Base-by-base conservation (phyloP, 805 yeast species). In the Ogataea saltuana region DNA sequence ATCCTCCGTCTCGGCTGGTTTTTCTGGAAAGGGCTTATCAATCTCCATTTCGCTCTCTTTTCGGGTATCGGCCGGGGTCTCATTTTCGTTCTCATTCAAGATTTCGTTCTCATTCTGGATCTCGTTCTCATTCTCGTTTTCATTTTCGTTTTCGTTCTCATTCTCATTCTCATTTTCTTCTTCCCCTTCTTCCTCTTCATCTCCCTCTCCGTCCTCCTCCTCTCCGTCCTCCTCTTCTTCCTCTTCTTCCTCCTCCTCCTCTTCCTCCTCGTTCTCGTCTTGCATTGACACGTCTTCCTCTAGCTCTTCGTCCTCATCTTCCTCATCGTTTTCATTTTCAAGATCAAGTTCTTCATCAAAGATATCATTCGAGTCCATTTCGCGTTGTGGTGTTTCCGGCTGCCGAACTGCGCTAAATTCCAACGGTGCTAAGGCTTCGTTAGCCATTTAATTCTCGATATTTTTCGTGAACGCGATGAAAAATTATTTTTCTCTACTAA, bases 281-380 rank as follows among this genome's bases (percentile, higher is more conserved):
- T 28, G 39, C 39, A 36, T 27, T 8, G 39, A 36, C 12, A 36
- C 39, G 32, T 36, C 39, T 28, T 36, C 39, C 7, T 35, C 39
- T 21, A 36, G 30, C 17, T 46, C 50, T 34, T 42, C 45, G 31
- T 50, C 60, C 1, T 52, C 56, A 13, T 45, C 60, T 15, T 57
- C 59, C 23, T 50, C 50, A 20, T 46, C 50, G 44, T 42, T 40
- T 40, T 50, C 50, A 15, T 48, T 48, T 26, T 34, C 39, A 11
- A 50, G 37, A 36, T 52, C 64, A 10, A 54, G 56, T 16, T 57
- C 63, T 28, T 56, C 60, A 26, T 59, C 59, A 33, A 57, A 55
- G n/a, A 55, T 44, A 23, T 56, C 60, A 28, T 54, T 54, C 8
- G 54, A 53, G 33, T 54, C 62, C 53, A 49, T 48, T 18, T 11